phyloP scores from a whole-genome alignment of 2,329 filamentous ascomycete genomes.

The Fusarium burgessii region DNA sequence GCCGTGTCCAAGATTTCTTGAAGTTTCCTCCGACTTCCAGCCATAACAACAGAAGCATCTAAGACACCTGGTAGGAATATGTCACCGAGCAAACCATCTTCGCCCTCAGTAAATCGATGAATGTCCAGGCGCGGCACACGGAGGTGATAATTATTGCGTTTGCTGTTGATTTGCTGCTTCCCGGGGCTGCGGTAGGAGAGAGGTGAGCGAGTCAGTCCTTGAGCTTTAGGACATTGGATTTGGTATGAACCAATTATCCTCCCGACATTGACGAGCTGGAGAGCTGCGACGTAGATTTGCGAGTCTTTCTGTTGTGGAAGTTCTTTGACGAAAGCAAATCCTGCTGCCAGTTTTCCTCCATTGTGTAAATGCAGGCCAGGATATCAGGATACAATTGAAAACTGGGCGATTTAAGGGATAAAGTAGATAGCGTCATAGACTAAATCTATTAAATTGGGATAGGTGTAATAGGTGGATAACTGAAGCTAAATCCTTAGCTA shows the following conservation, averaged over 20 bases:
- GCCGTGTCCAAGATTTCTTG: neutral
- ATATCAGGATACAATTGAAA: no score
- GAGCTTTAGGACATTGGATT: slow-evolving; percentile 6
- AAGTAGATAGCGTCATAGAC: no score
- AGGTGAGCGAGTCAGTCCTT: neutral
- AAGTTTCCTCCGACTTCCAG: slow-evolving; percentile 14
- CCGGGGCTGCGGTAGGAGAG: no score
- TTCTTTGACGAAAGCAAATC: neutral
- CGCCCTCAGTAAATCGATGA: neutral
- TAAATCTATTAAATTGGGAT: no score
- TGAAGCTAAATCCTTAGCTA: no score
- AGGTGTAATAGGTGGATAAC: no score
- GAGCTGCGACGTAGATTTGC: neutral
- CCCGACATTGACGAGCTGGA: neutral
- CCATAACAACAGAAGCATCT: slow-evolving; percentile 7
- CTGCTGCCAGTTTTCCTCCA: neutral
- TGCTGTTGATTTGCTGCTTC: neutral
- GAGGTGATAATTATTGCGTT: neutral
- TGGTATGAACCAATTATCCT: slow-evolving; percentile 10
- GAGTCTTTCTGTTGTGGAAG: slow-evolving; percentile 12
- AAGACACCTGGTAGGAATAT: neutral
- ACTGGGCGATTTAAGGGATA: no score
- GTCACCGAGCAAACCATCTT: slow-evolving; percentile 1
- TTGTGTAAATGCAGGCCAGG: neutral
- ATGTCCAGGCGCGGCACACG: neutral